A percentile compares a stretch with the other conserved stretches of the same genome.
Conservation (phyloP, 2,329 filamentous ascomycete genomes). For the Penicillium sp. region DNA sequence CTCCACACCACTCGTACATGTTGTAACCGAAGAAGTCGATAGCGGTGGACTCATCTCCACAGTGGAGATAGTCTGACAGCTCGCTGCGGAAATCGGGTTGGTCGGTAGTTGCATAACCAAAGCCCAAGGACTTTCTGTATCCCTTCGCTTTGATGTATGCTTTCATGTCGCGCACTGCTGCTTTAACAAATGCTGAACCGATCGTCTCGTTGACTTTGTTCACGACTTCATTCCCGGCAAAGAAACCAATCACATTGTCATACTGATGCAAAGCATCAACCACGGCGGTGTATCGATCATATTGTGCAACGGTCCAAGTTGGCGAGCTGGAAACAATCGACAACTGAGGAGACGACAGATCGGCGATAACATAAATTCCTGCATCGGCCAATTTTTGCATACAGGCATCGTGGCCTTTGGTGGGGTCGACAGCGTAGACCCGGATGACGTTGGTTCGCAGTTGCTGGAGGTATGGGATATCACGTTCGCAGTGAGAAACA, state of each 20-base stretch:
- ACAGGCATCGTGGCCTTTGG: conserved; percentile 71
- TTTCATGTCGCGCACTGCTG: conserved; percentile 92
- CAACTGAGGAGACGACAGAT: conserved; percentile 72
- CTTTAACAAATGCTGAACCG: conserved; percentile 88
- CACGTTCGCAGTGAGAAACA: conserved; percentile 67
- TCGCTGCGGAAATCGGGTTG: conserved; percentile 66
- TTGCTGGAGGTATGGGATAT: conserved; percentile 74
- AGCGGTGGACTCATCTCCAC: conserved; percentile 60
- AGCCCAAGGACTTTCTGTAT: conserved; percentile 69
- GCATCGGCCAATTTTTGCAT: conserved; percentile 77
- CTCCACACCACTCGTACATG: conserved; percentile 97
- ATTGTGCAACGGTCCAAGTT: conserved; percentile 74
- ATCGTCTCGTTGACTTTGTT: conserved; percentile 82
- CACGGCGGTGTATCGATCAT: conserved; percentile 74
- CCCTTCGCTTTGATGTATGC: conserved; percentile 76
- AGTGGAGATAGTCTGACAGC: conserved; percentile 92
- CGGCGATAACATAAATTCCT: conserved; percentile 91
- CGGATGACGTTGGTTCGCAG: conserved; percentile 87
- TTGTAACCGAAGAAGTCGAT: conserved; percentile 99
- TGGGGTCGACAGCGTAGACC: conserved; percentile 85
- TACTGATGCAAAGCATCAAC: conserved; percentile 77
- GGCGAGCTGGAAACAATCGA: conserved; percentile 84
- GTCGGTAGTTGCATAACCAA: conserved; percentile 63
- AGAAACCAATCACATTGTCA: conserved; percentile 90
- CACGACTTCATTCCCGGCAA: conserved; percentile 94